Percentiles rank a stretch among this genome's conserved stretches.
These are phyloP conservation scores for Populus nigra DNA, from an alignment of 345 rosid species.

Conservation along the genomic window DNA sequence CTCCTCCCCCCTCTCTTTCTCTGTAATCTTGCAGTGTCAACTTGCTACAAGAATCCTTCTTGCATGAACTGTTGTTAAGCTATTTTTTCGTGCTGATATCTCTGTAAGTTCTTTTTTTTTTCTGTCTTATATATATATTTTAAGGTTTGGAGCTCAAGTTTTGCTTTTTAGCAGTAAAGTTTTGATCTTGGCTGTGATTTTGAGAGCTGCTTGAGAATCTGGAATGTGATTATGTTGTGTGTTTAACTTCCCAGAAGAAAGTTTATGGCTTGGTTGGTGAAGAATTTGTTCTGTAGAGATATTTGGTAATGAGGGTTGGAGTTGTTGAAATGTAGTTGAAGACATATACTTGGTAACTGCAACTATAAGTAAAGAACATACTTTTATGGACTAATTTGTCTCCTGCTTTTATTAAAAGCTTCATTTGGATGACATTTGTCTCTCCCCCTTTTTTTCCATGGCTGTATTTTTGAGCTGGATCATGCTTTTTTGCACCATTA, in stretches of 20 bases:
- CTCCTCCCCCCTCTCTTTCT: neutral
- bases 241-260: neutral
- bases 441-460: neutral
- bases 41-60: neutral
- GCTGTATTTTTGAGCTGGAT: neutral
- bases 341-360: neutral
- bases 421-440: neutral
- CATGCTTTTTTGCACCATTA: neutral
- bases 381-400: neutral
- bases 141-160: neutral
- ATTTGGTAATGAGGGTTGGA: neutral
- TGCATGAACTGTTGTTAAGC: neutral
- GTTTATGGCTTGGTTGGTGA: neutral
- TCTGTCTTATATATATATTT: neutral
- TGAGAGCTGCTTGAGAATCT: neutral
- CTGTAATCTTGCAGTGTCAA: neutral
- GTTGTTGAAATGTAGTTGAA: neutral
- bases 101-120: constrained; percentile 10
- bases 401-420: neutral
- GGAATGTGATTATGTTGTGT: neutral
- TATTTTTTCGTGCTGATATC: neutral
- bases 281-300: neutral
- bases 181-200: neutral
- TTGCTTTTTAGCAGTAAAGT: neutral
- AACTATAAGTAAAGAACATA: neutral